Evolutionary conservation across 2,329 filamentous ascomycete species (phyloP), one percentile per base, ranked within the genome.

Genomic region (Cytospora piceae): DNA sequence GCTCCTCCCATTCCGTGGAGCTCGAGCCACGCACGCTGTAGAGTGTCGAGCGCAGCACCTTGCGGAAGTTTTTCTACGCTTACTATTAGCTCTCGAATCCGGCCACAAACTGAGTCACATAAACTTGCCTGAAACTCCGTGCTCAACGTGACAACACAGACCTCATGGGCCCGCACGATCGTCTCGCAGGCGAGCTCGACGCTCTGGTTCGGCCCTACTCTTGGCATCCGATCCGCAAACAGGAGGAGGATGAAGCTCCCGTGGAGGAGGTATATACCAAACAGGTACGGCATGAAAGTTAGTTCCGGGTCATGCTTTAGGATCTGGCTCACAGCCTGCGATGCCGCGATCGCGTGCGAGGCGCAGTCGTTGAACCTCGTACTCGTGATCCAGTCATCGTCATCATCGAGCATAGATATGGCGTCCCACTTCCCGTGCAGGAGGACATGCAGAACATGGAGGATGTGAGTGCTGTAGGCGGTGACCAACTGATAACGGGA

Each of bases 41-140:
- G n/a, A 83, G 71, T 15, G 80, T 82, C 2, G 79, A 81, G 12
- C 81, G 73, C 67, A 86, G 77, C 0, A 85, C 82, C 69, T 83
- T 83, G 34, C 83, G 78, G 70, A 85, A 85, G 68, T 85, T 84
- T 74, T 82, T 80, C 81, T 84, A 64, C 29, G 32, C 11, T n/a
- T 14, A 11, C 32, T 14, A 53, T 58, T 39, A 63, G 56, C 49
- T 6, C 22, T 22, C 31, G 15, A 42, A 27, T 1, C 29, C 31
- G 58, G 11, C 22, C 12, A 24, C 32, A 34, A 11, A 34, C 11
- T 11, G n/a, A 2, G 32, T 34, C 7, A 8, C 32, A 37, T 2
- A 9, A 0, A 37, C 60, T 51, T 46, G 80, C 80, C 74, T 84
- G 81, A 67, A 83, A 83, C 53, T 82, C 80, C 0, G 82, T 83